Base-by-base conservation (phyloP, 129 eudicot genomes). In the Sambucus nigra region DNA sequence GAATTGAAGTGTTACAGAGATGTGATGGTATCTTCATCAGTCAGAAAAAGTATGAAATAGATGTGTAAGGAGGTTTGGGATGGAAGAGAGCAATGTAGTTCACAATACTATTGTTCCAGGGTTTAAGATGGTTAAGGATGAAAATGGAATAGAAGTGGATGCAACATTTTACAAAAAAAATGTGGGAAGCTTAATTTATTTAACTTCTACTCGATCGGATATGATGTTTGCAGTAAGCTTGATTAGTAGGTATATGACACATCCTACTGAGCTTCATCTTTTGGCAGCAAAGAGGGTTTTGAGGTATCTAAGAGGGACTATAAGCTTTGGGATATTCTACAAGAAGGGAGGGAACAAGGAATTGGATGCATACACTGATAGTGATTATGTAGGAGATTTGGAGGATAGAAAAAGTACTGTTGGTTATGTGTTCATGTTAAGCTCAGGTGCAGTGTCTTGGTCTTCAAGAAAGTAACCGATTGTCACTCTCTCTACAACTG, bases 341-440 rank as follows among this genome's bases (percentile, higher is more conserved):
- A 22, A 25, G 38, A 54, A 25, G 59, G 16, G 20, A 17, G 59
- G 23, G 12, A 29, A 16, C 9, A 4, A 13, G 6, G 39, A 13
- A 0, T 25, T 54, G 10, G 4, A 14, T 54, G 59, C 13, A 5
- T 54, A 8, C 12, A 54, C 59, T 4, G 42, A 54, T 28, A 54
- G 42, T 29, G 44, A 54, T 29, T 54, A 54, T 54, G 59, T 28
- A 26, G 59, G 59, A 0, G 1, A 2, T 28, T 7, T 10, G 44
- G 39, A 28, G 12, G 59, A 54, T 28, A 54, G 44, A 17, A 54
- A 54, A 17, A 54, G 59, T 5, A 54, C 59, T 8, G 27, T 42
- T 10, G 19, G 59, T 1, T 54, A 25, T 54, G 59, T 22, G 7
- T 54, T 54, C 42, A 54, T 54, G 1, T 15, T 54, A 15, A 17